Evolutionary conservation across 2,329 filamentous ascomycete species (phyloP), one percentile per base, ranked within the genome.

Genomic region (Penicillium sp.): DNA sequence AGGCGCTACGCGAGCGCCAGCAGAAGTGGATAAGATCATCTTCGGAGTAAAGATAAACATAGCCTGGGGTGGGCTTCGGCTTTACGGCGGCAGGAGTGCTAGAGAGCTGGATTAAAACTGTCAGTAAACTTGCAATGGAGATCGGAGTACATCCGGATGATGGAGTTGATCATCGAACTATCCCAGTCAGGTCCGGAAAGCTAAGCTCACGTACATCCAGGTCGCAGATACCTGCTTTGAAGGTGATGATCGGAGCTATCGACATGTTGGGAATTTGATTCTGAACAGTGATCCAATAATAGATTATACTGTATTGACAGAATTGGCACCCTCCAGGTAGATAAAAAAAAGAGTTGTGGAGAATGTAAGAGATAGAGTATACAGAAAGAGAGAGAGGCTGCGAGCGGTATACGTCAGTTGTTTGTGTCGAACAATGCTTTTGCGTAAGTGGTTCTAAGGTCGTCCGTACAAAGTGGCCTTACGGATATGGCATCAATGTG

Each of bases 11-110:
- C 69, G 90, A 87, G 65, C 93, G 89, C 96, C 96, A 99, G 84
- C 93, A 97, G 79, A 99, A 96, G 80, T 97, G 93, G 60, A 96
- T 83, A 60, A 99, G 85, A 52, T 97, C 93, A 87, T 97, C 93
- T 82, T 96, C 93, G 51, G 84, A 84, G 77, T 94, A 96, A 54
- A 97, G 87, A 75, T 96, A 97, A 72, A 97, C 85, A 77, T 96
- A 97, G 67, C 93, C 93, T 6, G 86, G 87, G 9, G 86, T 88
- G 29, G 85, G 79, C 66, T 86, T 82, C 38, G 91, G 86, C 72
- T 86, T 89, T 70, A 96, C 87, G 76, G 88, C 91, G 74, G 82
- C 83, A 50, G 88, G 87, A 68, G 82, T 83, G 65, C 78, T 79
- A 53, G 81, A 83, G 63, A 75, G 74, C 81, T 84, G 62, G 48